A percentile compares a stretch with the other conserved stretches of the same genome.
These are phyloP conservation scores for Gracilaria domingensis DNA, from an alignment of 23 red algal genomes.

Conservation along the genomic window DNA sequence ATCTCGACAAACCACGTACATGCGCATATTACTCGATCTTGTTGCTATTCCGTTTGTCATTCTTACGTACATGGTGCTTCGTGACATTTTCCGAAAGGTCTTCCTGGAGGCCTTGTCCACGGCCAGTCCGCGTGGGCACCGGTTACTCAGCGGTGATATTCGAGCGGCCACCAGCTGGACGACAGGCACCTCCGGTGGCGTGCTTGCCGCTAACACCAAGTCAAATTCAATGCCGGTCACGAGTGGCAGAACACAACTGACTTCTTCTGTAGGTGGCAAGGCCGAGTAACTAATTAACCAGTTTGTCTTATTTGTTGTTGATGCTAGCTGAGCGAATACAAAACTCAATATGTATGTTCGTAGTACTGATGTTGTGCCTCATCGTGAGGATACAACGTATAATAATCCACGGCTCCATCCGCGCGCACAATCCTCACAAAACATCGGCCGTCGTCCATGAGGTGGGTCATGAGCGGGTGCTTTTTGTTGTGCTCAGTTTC, in stretches of 20 bases:
- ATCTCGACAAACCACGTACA: constrained; percentile 28
- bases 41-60: constrained; percentile 35
- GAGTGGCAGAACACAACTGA: background rate
- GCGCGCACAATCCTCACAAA: constrained; percentile 37
- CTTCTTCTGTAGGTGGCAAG: background rate
- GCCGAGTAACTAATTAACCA: constrained; percentile 1
- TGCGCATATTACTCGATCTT: constrained; percentile 35
- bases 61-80: constrained; percentile 54
- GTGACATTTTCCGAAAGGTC: constrained; percentile 36
- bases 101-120: constrained; percentile 47
- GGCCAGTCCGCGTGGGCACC: constrained; percentile 13
- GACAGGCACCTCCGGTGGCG: background rate
- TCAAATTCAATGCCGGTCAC: constrained; percentile 8
- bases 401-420: constrained; percentile 30
- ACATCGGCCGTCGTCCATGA: constrained; percentile 36
- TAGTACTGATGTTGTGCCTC: background rate
- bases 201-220: background rate
- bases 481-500: background rate
- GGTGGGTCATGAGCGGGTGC: background rate
- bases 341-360: background rate
- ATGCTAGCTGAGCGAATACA: too few relatives aligned
- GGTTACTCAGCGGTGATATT: background rate
- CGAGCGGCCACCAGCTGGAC: constrained; percentile 2
- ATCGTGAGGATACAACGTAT: constrained; percentile 12
- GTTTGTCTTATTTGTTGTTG: background rate